These are phyloP conservation scores for Myxozyma udenii DNA, from an alignment of 805 yeast genomes.

Conservation along the genomic window DNA sequence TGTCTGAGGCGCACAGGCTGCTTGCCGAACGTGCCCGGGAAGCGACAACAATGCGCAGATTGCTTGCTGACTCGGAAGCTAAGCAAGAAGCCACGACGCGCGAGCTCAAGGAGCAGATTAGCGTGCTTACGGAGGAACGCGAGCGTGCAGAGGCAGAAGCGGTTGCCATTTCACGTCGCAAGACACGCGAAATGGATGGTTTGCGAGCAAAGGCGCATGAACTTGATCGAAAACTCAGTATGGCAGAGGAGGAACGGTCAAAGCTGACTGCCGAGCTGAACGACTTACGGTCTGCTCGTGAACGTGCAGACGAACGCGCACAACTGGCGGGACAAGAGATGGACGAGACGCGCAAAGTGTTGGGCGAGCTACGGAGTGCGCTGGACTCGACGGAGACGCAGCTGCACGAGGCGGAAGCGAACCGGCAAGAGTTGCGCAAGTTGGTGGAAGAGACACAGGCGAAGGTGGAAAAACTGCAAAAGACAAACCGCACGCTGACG, in stretches of 20 bases:
- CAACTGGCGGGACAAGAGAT: conserved; percentile 35
- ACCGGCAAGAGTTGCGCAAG: conserved; percentile 37
- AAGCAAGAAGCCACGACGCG: conserved; percentile 49
- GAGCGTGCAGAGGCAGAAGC: conserved; percentile 55
- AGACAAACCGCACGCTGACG: conserved; percentile 36
- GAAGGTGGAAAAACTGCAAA: conserved; percentile 39
- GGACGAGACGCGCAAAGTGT: conserved; percentile 30
- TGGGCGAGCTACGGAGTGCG: conserved; percentile 31
- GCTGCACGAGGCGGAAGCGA: conserved; percentile 35
- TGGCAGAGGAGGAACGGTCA: conserved; percentile 28
- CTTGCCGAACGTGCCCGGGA: conserved; percentile 82
- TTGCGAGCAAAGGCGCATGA: conserved; percentile 45
- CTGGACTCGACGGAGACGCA: conserved; percentile 33
- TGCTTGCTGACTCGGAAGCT: conserved; percentile 67
- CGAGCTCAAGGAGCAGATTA: conserved; percentile 56
- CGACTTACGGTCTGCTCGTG: conserved; percentile 31
- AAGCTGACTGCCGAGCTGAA: conserved; percentile 25
- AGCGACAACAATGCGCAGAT: conserved; percentile 63
- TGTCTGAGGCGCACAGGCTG: conserved; percentile 67
- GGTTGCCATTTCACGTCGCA: conserved; percentile 49
- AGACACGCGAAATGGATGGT: conserved; percentile 67
- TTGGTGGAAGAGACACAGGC: conserved; percentile 40
- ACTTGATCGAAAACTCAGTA: conserved; percentile 40
- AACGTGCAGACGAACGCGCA: conserved; percentile 32
- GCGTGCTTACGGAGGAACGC: conserved; percentile 57